A percentile compares a stretch with the other conserved stretches of the same genome.
Evolutionary conservation across 352 stramenopile genomes (phyloP).

Genomic region (Globisporangium emineosum): DNA sequence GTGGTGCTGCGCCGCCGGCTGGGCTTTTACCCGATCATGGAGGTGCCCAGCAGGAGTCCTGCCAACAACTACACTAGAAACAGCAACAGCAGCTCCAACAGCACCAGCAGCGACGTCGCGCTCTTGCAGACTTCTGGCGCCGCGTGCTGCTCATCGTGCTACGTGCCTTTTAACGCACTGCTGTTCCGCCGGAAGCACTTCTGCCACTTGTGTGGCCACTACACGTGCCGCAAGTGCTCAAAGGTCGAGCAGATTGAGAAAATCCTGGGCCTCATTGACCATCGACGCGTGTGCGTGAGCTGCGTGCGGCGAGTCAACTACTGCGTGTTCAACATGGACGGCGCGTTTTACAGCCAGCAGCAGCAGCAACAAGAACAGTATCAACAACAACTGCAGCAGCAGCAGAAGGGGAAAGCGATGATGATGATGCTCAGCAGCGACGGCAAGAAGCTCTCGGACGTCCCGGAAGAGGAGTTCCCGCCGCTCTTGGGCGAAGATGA

Average conservation of each 20-base stretch:
- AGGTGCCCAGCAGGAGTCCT: conserved; percentile 12
- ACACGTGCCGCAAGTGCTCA: conserved; percentile 57
- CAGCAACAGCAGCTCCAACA: conserved; percentile 1
- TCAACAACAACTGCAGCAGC: neutral
- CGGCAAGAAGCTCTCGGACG: conserved; percentile 10
- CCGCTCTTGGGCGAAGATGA: conserved; percentile 19
- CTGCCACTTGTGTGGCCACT: conserved; percentile 51
- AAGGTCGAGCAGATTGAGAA: conserved; percentile 44
- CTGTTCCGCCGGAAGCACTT: conserved; percentile 50
- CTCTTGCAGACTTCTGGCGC: conserved; percentile 23
- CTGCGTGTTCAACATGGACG: conserved; percentile 42
- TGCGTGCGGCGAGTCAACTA: conserved; percentile 50
- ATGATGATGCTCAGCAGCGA: conserved; percentile 16
- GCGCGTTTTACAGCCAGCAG: conserved; percentile 18
- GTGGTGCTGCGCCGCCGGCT: conserved; percentile 52
- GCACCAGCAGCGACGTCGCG: conserved; percentile 4
- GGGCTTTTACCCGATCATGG: conserved; percentile 42
- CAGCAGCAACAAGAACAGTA: neutral
- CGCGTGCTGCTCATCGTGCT: conserved; percentile 38
- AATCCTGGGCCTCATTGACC: conserved; percentile 32
- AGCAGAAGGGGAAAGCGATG: neutral
- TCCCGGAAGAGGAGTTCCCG: conserved; percentile 19
- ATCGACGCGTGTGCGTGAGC: conserved; percentile 41
- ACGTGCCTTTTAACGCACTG: conserved; percentile 34
- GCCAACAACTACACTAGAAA: neutral